Percentiles rank a stretch among this genome's conserved stretches.
phyloP scores from a whole-genome alignment of 2,329 filamentous ascomycete species.

The Colletotrichum sp. region DNA sequence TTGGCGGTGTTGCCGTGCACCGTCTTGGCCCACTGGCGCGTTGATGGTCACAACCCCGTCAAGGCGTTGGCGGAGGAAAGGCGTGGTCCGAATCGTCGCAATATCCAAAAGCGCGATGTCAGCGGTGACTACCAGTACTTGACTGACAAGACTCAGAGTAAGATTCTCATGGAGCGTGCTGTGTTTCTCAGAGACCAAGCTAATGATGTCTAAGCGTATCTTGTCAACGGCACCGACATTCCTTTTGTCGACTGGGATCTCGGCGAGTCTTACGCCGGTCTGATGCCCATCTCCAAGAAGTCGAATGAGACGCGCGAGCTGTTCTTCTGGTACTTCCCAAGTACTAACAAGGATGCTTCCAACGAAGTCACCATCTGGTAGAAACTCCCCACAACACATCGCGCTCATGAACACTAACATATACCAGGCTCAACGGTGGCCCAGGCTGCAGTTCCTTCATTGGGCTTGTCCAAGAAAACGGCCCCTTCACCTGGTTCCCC shows the following conservation, averaged over 20 bases:
- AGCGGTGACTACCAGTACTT: conserved; percentile 1
- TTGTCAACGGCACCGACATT: conserved; percentile 67
- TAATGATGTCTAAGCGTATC: conserved; percentile 54
- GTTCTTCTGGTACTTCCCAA: conserved; percentile 64
- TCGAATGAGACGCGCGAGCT: conserved; percentile 54
- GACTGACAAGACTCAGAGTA: conserved; percentile 2
- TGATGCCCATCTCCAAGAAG: conserved; percentile 59
- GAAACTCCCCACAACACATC: conserved; percentile 10
- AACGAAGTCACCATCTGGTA: conserved; percentile 66
- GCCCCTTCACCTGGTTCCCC: conserved; percentile 73
- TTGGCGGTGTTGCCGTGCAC: neutral
- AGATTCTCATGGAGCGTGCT: accelerated
- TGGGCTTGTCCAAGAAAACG: conserved; percentile 78
- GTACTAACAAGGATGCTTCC: conserved; percentile 60
- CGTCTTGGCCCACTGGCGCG: conserved; percentile 1
- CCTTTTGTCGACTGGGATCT: conserved; percentile 77
- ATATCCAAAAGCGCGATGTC: neutral
- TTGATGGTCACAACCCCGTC: neutral
- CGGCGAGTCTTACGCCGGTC: conserved; percentile 68
- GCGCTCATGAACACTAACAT: neutral
- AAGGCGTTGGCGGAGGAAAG: neutral
- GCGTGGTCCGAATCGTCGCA: neutral
- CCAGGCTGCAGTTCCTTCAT: conserved; percentile 66
- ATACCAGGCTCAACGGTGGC: conserved; percentile 29
- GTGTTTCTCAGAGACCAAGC: accelerated